Evolutionary conservation across 192 early-diverging fungal species (phyloP).

Genomic region (Coemansia sp.): DNA sequence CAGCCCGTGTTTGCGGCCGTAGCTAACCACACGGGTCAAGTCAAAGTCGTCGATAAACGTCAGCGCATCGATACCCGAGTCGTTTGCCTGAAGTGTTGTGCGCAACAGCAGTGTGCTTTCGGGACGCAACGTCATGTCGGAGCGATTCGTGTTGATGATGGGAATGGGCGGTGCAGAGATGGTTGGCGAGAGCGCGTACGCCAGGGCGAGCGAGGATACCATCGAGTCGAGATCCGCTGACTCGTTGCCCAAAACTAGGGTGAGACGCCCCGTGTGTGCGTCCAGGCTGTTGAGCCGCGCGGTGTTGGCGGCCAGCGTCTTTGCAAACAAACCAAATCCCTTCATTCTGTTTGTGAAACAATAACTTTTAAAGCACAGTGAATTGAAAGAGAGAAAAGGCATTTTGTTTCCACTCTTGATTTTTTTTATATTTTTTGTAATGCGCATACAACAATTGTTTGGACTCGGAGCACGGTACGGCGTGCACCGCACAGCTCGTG

Average conservation of each 20-base stretch:
- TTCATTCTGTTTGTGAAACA: constrained; percentile 2
- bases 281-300: constrained; percentile 11
- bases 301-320: constrained; percentile 25
- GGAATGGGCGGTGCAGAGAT: constrained; percentile 17
- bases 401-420: background rate
- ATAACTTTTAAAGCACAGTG: background rate
- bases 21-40: background rate
- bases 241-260: constrained; percentile 51
- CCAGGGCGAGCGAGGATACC: constrained; percentile 42
- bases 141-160: constrained; percentile 32
- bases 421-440: background rate
- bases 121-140: constrained; percentile 39
- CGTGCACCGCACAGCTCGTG: background rate
- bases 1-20: background rate
- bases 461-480: background rate
- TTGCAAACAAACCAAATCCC: constrained; percentile 26
- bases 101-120: constrained; percentile 29
- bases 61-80: constrained; percentile 8
- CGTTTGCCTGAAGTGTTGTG: constrained; percentile 12
- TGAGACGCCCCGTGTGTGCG: background rate
- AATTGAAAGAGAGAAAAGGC: background rate
- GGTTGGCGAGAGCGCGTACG: constrained; percentile 23
- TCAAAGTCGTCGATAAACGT: constrained; percentile 45
- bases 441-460: background rate
- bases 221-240: constrained; percentile 54